phyloP scores from a whole-genome alignment of 345 rosid species.

The Brassica carinata region DNA sequence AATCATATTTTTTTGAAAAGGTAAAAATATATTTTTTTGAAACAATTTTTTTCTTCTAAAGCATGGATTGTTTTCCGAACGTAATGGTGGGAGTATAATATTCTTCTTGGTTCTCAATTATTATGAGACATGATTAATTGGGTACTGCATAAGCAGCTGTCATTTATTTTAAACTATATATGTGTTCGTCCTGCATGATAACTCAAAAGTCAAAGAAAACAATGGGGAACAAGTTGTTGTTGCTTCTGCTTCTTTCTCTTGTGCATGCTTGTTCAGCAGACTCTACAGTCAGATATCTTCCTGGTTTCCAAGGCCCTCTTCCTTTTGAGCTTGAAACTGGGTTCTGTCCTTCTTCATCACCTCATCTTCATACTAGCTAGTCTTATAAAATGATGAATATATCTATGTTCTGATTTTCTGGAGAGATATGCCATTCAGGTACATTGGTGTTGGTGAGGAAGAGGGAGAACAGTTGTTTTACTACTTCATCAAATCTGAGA shows the following conservation, averaged over 20 bases:
- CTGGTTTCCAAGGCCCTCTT: constrained; percentile 51
- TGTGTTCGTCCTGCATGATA: neutral
- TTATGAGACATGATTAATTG: no score
- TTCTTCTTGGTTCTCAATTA: no score
- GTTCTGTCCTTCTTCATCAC: constrained; percentile 14
- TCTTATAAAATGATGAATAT: neutral
- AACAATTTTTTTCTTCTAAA: no score
- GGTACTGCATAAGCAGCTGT: neutral
- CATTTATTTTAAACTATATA: neutral
- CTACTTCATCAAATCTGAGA: constrained; percentile 42
- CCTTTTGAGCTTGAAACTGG: constrained; percentile 59
- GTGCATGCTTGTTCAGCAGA: constrained; percentile 18
- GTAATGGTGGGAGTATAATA: no score
- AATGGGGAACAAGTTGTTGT: neutral
- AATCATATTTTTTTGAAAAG: no score
- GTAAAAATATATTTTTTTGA: no score
- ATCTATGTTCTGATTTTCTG: neutral
- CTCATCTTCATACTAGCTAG: neutral
- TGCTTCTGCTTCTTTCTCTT: neutral
- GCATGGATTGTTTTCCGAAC: no score
- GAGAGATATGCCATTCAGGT: neutral
- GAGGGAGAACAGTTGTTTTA: constrained; percentile 39
- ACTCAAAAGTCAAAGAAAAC: neutral
- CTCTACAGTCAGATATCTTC: constrained; percentile 40
- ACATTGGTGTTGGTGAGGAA: constrained; percentile 8